Base-by-base conservation (phyloP, 1,284 basidiomycete species). In the Cryptococcus sp. region DNA sequence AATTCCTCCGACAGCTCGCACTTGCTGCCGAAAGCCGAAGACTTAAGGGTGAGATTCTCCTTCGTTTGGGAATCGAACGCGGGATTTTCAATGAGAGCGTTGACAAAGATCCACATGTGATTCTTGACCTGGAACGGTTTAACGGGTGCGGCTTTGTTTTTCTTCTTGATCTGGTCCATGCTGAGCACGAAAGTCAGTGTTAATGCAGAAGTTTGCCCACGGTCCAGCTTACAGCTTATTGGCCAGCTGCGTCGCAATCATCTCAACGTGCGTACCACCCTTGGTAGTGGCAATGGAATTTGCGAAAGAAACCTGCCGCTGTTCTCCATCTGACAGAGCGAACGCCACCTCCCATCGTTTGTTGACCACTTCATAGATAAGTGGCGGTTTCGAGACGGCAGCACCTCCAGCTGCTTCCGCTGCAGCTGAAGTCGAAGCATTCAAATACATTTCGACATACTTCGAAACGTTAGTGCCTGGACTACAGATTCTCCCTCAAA, bases 11-110 rank as follows among this genome's bases (percentile, higher is more conserved):
- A 86, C 25, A 96, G 77, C 1, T 91, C 91, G 76, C 89, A 93
- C 60, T 89, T 90, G 50, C 91, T 92, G 2, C 84, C 85, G 73
- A 99, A 99, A 74, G 96, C 95, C 49, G 87, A 89, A 41, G 87
- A 81, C 23, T 89, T 88, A 48, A 99, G 81, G 1, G 94, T 99
- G 66, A 99, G 80, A 8, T 88, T 91, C 79, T 99, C 96, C 81
- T 99, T 99, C 48, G 96, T 99, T 79, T 99, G 96, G 81, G 93
- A 94, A 83, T 99, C 95, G 79, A 99, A 99, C 1, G 94, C 92
- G 10, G 96, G 95, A 75, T 99, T 99, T 80, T 97, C 94, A 63
- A 99, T 89, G 63, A 97, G 83, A 22, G 91, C 87, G 72, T 99
- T 99, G 75, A 99, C 89, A 73, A 99, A 99, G 60, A 99, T 85